These are phyloP conservation scores for Gamarada debralockiae DNA, from an alignment of 495 filamentous ascomycete genomes.

Conservation along the genomic window DNA sequence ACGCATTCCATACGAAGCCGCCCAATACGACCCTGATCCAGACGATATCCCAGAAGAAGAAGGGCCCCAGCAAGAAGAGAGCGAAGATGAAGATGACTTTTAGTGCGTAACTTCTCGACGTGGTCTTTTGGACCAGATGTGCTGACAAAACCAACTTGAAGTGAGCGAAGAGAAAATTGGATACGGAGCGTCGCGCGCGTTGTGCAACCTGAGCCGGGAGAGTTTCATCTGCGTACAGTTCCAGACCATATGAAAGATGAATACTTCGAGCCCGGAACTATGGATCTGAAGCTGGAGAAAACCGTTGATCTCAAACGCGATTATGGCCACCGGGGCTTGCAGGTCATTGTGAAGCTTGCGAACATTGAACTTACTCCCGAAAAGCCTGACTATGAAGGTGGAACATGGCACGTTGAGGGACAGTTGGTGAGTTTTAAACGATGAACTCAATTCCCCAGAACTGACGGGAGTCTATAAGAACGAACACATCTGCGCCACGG, in stretches of 20 bases:
- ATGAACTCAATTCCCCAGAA: too few species aligned
- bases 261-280: neutral
- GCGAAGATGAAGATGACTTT: constrained; percentile 7
- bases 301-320: constrained; percentile 4
- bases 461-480: constrained; percentile 28
- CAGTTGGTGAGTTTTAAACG: too few species aligned
- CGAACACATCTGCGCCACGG: constrained; percentile 54
- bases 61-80: neutral
- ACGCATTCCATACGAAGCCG: neutral
- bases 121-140: too few species aligned
- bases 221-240: neutral
- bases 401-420: constrained; percentile 33
- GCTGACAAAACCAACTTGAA: too few species aligned
- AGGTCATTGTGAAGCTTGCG: constrained; percentile 35
- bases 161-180: constrained; percentile 5
- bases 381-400: constrained; percentile 28
- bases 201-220: constrained; percentile 3
- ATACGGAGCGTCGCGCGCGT: neutral
- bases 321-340: constrained; percentile 27
- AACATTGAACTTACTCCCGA: constrained; percentile 34
- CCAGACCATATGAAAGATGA: too few species aligned
- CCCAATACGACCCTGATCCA: neutral
- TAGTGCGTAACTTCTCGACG: too few species aligned
- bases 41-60: neutral
- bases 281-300: neutral